Evolutionary conservation across 2,329 filamentous ascomycete species (phyloP).

Genomic region (Hymenotorrendiella dingleyae): DNA sequence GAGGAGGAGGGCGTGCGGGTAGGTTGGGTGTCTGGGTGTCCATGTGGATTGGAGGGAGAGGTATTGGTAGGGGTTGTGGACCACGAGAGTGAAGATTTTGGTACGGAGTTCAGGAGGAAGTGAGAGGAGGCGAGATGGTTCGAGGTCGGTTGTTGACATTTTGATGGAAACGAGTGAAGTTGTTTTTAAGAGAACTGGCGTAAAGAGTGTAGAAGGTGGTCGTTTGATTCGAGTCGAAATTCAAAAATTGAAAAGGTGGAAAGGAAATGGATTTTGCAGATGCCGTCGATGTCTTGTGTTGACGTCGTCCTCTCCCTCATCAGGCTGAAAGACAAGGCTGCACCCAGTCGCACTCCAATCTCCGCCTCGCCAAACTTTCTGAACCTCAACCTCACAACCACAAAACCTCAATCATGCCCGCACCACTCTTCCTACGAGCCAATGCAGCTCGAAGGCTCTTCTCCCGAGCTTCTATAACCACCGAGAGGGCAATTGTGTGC

Average conservation of each 20-base stretch:
- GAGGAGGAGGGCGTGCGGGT: slow-evolving; percentile 23
- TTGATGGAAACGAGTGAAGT: not conserved
- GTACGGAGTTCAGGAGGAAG: slow-evolving; percentile 26
- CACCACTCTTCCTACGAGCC: slow-evolving; percentile 14
- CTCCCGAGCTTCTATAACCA: not conserved
- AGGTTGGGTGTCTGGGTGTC: slow-evolving; percentile 5
- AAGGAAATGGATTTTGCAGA: too few relatives aligned
- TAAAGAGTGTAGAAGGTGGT: too few relatives aligned
- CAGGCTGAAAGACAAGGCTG: slow-evolving; percentile 16
- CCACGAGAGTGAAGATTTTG: slow-evolving; percentile 22
- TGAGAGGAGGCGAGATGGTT: slow-evolving; percentile 23
- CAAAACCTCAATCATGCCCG: slow-evolving; percentile 16
- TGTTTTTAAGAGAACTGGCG: too few relatives aligned
- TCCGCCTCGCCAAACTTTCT: not conserved
- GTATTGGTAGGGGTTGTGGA: slow-evolving; percentile 5
- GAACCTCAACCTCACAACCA: not conserved
- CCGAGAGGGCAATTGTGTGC: slow-evolving; percentile 15
- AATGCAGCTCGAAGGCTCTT: slow-evolving; percentile 11
- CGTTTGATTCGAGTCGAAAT: too few relatives aligned
- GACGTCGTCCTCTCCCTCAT: not conserved
- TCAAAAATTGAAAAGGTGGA: too few relatives aligned
- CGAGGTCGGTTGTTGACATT: not conserved
- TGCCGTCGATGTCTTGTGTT: not conserved
- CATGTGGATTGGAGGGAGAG: not conserved
- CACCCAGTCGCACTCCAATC: too few relatives aligned